Conservation (phyloP, 2,329 filamentous ascomycete species). For the Hypocreales sp. region DNA sequence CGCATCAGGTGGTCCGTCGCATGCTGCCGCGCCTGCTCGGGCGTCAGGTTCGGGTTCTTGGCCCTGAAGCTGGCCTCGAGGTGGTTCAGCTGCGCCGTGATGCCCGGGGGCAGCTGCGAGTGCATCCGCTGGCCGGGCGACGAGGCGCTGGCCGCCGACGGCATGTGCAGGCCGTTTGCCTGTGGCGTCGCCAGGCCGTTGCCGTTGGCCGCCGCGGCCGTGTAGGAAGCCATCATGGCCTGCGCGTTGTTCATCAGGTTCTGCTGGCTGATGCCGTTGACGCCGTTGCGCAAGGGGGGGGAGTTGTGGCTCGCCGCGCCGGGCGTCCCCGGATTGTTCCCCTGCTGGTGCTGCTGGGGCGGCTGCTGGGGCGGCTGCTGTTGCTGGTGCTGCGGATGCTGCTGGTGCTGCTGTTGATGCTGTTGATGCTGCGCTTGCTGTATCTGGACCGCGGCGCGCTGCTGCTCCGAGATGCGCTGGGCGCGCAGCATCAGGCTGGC, state of each 20-base stretch:
- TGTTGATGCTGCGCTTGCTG: conserved; percentile 22
- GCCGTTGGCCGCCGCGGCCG: conserved; percentile 19
- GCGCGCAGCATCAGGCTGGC: conserved; percentile 45
- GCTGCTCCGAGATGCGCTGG: conserved; percentile 51
- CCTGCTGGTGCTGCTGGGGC: conserved; percentile 11
- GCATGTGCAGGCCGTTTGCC: conserved; percentile 29
- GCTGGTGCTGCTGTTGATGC: conserved; percentile 11
- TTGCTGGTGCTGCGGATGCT: conserved; percentile 13
- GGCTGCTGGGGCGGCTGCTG: conserved; percentile 23
- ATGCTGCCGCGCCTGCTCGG: conserved; percentile 32
- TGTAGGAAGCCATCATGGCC: conserved; percentile 35
- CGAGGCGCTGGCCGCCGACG: conserved; percentile 22
- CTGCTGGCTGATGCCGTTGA: conserved; percentile 33
- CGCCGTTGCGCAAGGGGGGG: conserved; percentile 25
- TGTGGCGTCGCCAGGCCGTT: conserved; percentile 28
- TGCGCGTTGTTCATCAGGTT: conserved; percentile 36
- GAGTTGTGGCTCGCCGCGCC: conserved; percentile 24
- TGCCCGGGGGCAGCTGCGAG: conserved; percentile 28
- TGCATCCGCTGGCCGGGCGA: conserved; percentile 27
- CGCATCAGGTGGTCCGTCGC: conserved; percentile 34
- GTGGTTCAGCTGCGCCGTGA: conserved; percentile 31
- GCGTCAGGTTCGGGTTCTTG: conserved; percentile 33
- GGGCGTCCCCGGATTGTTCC: conserved; percentile 15
- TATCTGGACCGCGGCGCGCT: conserved; percentile 35
- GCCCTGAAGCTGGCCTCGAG: conserved; percentile 36